A percentile compares a stretch with the other conserved stretches of the same genome.
Evolutionary conservation across 306 rosid genomes (phyloP).

Genomic region (Acmispon strigosus): DNA sequence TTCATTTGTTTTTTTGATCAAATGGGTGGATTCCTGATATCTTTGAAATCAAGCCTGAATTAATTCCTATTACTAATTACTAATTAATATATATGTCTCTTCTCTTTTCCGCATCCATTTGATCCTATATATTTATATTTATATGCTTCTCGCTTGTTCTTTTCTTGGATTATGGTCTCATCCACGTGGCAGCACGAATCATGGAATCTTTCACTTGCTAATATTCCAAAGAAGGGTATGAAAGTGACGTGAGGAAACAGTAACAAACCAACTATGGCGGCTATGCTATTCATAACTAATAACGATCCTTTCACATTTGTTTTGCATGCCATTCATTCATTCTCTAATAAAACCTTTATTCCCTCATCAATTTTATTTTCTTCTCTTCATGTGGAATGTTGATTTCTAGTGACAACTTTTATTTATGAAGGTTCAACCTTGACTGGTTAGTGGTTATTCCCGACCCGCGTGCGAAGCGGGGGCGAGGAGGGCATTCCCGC

Average conservation of each 20-base stretch:
- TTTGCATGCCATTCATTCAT: neutral
- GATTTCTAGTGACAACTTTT: neutral
- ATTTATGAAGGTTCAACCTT: neutral
- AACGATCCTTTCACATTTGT: slow-evolving; percentile 26
- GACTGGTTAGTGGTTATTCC: too few relatives aligned
- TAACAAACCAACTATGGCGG: slow-evolving; percentile 42
- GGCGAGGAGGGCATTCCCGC: too few relatives aligned
- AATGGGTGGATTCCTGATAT: slow-evolving; percentile 36
- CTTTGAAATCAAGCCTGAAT: slow-evolving; percentile 45
- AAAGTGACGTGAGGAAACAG: slow-evolving; percentile 24
- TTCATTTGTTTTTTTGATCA: slow-evolving; percentile 45
- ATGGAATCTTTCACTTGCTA: neutral
- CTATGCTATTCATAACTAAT: slow-evolving; percentile 23
- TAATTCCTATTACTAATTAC: neutral
- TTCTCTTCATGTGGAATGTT: neutral
- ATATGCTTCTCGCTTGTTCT: slow-evolving; percentile 74
- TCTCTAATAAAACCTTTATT: neutral
- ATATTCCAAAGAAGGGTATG: slow-evolving; percentile 17
- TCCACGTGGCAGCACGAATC: slow-evolving; percentile 41
- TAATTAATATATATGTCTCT: neutral
- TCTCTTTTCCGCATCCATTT: neutral
- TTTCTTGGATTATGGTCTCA: slow-evolving; percentile 42
- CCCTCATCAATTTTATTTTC: neutral
- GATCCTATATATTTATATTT: too few relatives aligned
- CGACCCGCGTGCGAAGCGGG: too few relatives aligned